Conservation (phyloP, 2,329 filamentous ascomycete genomes). For the Colletotrichum sp. region DNA sequence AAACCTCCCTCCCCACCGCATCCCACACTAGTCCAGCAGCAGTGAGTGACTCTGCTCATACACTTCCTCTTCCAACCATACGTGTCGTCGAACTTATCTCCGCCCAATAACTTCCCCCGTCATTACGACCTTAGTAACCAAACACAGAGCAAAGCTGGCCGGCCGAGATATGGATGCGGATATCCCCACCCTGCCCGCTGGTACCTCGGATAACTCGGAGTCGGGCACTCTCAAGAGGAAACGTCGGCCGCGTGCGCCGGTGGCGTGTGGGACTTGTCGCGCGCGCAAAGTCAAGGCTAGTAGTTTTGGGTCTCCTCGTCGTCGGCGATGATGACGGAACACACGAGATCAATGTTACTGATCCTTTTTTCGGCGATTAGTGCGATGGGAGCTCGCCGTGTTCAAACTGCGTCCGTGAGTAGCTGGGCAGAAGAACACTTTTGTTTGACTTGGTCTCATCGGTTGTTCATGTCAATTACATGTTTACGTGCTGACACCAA, state of each 20-base stretch:
- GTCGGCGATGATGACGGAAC: not conserved
- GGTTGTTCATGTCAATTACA: not conserved
- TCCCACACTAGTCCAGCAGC: not conserved
- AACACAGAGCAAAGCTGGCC: no score
- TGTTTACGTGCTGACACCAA: not conserved
- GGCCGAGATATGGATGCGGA: not conserved
- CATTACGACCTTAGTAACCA: not conserved
- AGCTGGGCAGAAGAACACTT: not conserved
- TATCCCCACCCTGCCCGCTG: not conserved
- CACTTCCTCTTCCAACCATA: not conserved
- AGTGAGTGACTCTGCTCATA: not conserved
- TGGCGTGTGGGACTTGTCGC: constrained; percentile 17
- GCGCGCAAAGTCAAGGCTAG: constrained; percentile 20
- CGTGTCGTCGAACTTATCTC: not conserved
- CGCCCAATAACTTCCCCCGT: not conserved
- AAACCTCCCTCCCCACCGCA: not conserved
- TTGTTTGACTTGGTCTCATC: not conserved
- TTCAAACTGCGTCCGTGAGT: constrained; percentile 19
- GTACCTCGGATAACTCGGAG: not conserved
- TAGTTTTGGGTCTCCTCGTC: not conserved
- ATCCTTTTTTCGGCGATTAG: not conserved
- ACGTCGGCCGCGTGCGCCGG: constrained; percentile 8
- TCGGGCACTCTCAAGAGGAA: constrained; percentile 13
- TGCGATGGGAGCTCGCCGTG: constrained; percentile 18
- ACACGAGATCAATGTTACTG: not conserved